These are phyloP conservation scores for Peziza echinospora DNA, from an alignment of 495 filamentous ascomycete genomes.

Conservation along the genomic window DNA sequence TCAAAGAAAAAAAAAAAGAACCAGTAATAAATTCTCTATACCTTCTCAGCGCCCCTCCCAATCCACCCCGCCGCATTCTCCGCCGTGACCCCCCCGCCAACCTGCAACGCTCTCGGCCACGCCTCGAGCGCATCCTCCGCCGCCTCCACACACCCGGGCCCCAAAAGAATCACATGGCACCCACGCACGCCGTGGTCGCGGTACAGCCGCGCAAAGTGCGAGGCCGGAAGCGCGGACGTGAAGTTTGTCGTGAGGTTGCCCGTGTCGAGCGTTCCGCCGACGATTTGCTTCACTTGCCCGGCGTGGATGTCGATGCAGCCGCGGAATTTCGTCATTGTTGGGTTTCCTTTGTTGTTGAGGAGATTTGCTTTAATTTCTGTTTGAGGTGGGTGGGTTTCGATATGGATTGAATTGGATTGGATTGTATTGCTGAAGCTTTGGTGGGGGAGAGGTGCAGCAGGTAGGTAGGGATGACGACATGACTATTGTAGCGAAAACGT, in stretches of 20 bases:
- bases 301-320: conserved; percentile 95
- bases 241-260: conserved; percentile 67
- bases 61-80: conserved; percentile 73
- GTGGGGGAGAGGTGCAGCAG: no score
- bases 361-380: no score
- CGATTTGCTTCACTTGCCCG: conserved; percentile 92
- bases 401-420: no score
- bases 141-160: conserved; percentile 61
- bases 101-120: conserved; percentile 61
- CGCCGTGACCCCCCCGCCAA: conserved; percentile 79
- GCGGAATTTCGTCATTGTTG: conserved; percentile 71
- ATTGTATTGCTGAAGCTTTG: no score
- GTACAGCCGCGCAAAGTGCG: conserved; percentile 64
- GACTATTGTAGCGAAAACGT: no score
- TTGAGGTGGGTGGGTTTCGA: no score
- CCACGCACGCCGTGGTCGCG: conserved; percentile 46
- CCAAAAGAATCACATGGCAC: conserved; percentile 89
- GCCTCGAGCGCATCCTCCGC: conserved; percentile 49
- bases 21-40: conserved; percentile 27
- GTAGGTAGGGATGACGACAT: no score
- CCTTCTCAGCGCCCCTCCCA: conserved; percentile 72
- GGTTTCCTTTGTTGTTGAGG: background rate
- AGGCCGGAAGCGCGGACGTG: conserved; percentile 58
- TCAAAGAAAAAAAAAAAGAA: conserved; percentile 6
- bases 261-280: conserved; percentile 65